phyloP scores from a whole-genome alignment of 192 early-diverging fungal species.

The Coemansia sp. region DNA sequence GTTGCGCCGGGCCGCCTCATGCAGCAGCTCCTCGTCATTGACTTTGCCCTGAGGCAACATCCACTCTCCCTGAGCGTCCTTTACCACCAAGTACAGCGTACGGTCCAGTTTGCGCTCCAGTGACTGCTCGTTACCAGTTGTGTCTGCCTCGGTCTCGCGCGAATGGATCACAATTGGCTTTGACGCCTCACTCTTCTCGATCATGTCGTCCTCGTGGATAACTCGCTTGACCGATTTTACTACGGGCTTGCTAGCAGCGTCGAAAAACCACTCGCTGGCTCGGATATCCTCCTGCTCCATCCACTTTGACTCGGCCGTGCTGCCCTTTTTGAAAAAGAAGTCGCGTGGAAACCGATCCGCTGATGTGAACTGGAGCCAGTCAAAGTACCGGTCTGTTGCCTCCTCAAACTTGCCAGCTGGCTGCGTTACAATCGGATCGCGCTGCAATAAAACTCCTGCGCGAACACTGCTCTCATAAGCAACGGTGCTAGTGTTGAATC shows the following conservation, averaged over 20 bases:
- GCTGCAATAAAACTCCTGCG: constrained; percentile 49
- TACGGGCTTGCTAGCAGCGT: constrained; percentile 22
- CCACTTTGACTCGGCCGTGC: constrained; percentile 48
- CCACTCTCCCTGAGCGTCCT: constrained; percentile 68
- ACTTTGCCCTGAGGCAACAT: constrained; percentile 72
- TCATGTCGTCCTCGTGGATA: constrained; percentile 6
- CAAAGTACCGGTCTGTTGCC: constrained; percentile 45
- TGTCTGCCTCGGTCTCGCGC: constrained; percentile 68
- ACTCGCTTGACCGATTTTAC: constrained; percentile 22
- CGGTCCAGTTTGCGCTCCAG: constrained; percentile 76
- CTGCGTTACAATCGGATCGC: constrained; percentile 51
- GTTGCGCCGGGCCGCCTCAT: constrained; percentile 74
- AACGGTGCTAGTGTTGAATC: constrained; percentile 28
- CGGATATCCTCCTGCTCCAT: constrained; percentile 36
- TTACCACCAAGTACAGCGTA: constrained; percentile 83
- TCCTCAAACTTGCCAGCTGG: constrained; percentile 34
- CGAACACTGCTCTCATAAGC: constrained; percentile 3
- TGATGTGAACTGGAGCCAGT: constrained; percentile 47
- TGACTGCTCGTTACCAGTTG: constrained; percentile 64
- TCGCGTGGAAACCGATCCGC: constrained; percentile 54
- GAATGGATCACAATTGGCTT: constrained; percentile 63
- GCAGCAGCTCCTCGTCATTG: constrained; percentile 67
- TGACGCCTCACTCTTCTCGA: background rate
- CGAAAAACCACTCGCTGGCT: constrained; percentile 44
- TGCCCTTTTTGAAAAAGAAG: constrained; percentile 55